Conservation (phyloP, 1,284 basidiomycete genomes). For the Boletus sp. region DNA sequence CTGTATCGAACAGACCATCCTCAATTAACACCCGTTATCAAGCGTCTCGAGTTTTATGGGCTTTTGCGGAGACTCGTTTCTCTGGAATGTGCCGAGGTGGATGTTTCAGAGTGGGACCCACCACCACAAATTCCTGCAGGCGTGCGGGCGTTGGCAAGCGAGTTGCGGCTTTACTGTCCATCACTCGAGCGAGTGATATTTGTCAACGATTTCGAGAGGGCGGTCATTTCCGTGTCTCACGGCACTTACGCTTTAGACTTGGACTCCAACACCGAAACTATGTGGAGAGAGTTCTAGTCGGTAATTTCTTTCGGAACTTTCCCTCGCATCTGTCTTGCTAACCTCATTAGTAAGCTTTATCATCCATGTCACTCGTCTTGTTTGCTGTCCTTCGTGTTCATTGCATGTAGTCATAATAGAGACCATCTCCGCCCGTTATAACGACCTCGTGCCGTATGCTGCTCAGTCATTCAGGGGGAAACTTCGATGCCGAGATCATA, state of each 20-base stretch:
- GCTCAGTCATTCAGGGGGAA: background rate
- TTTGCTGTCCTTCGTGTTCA: conserved; percentile 15
- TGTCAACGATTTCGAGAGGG: conserved; percentile 57
- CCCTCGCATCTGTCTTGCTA: background rate
- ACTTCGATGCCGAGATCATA: conserved; percentile 1
- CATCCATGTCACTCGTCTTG: conserved; percentile 4
- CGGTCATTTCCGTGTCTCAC: conserved; percentile 41
- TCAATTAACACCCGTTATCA: conserved; percentile 13
- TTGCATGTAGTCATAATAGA: conserved; percentile 21
- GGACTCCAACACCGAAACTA: conserved; percentile 40
- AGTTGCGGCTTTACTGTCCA: conserved; percentile 56
- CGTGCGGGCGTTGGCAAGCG: conserved; percentile 51
- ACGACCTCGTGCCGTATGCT: background rate
- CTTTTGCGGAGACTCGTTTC: conserved; percentile 48
- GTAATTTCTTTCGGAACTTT: conserved; percentile 11
- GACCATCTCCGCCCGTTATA: conserved; percentile 7
- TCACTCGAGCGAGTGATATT: conserved; percentile 50
- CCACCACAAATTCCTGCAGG: conserved; percentile 48
- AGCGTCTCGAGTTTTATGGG: conserved; percentile 61
- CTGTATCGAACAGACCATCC: conserved; percentile 35
- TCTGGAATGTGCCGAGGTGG: conserved; percentile 55
- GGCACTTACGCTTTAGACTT: conserved; percentile 41
- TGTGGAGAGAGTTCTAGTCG: conserved; percentile 50
- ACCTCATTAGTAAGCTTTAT: conserved; percentile 5
- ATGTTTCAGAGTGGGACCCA: conserved; percentile 61